Evolutionary conservation across 108 stramenopile genomes (phyloP), one percentile per base, ranked within the genome.

Genomic region (Pseudonitzschia pungens): DNA sequence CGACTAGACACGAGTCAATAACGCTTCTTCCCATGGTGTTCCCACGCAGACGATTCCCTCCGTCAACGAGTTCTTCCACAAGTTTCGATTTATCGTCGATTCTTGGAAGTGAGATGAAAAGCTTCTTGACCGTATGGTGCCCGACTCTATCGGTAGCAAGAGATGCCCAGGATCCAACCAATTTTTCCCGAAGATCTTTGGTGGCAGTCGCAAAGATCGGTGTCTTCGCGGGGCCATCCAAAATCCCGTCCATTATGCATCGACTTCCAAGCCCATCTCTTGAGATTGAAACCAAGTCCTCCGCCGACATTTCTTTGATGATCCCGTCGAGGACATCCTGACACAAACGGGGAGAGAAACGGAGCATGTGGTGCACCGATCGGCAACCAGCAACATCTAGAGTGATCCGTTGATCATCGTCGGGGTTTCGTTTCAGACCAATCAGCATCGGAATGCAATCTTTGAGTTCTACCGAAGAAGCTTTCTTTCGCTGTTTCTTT

Each of bases 191-290:
- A 0, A 91, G 72, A 22, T 72, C 56, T 54, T 84, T 81, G 16
- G 77, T 75, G 22, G 88, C 89, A 0, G 59, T 50, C 2, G 76
- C 59, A 57, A 85, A 84, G 2, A 70, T 52, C 16, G 73, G 55
- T 0, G 65, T 58, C 51, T 81, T 77, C 11, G 72, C 65, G 21
- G 87, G 86, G 2, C 91, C 88, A 64, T 89, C 91, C 9, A 91
- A 68, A n/a, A 94, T 76, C 16, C 82, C 93, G 68, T 94, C 93
- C 78, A 87, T 76, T 26, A 94, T 81, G 68, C 93, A 94, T 51
- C 85, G 64, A 71, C 93, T 94, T 48, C 87, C 93, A 27, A 92
- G 81, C 0, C 93, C 91, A 82, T 94, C 91, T 60, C 87, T 84
- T 16, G 85, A 81, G 57, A 94, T 78, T 56, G 57, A 71, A 28